Percentiles rank a stretch among this genome's conserved stretches.
phyloP scores from a whole-genome alignment of 805 yeast species.

The Scheffersomyces spartinae region DNA sequence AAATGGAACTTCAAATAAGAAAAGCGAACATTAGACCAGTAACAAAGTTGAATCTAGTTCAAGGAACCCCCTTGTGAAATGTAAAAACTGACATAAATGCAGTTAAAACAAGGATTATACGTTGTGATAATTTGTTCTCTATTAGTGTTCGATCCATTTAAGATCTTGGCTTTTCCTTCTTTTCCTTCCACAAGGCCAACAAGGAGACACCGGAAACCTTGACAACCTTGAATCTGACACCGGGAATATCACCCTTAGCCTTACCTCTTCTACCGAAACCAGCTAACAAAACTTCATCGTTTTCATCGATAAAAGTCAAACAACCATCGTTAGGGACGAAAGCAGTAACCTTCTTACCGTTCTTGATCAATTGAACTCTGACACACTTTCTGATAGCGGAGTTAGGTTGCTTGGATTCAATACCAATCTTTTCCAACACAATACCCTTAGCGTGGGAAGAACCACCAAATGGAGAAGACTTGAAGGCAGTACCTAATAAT shows the following conservation, averaged over 20 bases:
- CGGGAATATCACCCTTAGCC: conserved; percentile 99
- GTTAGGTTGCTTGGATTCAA: conserved; percentile 99
- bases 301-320: conserved; percentile 98
- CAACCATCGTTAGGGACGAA: conserved; percentile 99
- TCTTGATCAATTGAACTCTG: conserved; percentile 99
- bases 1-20: too few species aligned
- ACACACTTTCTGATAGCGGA: conserved; percentile 99
- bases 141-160: conserved; percentile 33
- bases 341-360: conserved; percentile 99
- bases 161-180: conserved; percentile 99
- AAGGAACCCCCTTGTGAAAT: too few species aligned
- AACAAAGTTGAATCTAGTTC: too few species aligned
- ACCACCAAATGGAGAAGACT: conserved; percentile 99
- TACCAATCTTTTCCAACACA: conserved; percentile 98
- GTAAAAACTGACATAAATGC: too few species aligned
- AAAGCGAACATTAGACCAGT: too few species aligned
- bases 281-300: conserved; percentile 98
- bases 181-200: conserved; percentile 99
- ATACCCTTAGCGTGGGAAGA: conserved; percentile 99
- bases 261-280: conserved; percentile 99
- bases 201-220: conserved; percentile 99
- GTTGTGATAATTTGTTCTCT: background rate
- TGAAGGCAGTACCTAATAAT: conserved; percentile 98
- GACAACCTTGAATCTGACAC: conserved; percentile 99
- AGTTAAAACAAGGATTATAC: too few species aligned